A percentile compares a stretch with the other conserved stretches of the same genome.
Evolutionary conservation across 108 stramenopile genomes (phyloP).

Genomic region (Cyclotella cryptica): DNA sequence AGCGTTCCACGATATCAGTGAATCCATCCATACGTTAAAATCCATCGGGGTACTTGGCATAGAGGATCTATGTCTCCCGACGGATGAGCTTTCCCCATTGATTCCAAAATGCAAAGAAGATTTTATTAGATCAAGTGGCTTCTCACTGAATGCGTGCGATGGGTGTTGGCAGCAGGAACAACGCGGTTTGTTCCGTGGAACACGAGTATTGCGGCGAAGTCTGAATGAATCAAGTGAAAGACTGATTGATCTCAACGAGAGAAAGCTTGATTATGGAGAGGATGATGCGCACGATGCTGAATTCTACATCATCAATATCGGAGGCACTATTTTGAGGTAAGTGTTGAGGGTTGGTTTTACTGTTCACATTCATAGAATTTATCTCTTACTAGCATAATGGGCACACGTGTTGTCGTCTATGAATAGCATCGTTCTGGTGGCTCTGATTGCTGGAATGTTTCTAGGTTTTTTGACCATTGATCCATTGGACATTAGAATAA

Average conservation of each 20-base stretch:
- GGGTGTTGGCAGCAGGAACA: background rate
- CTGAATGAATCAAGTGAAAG: background rate
- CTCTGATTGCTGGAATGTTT: slow-evolving; percentile 80
- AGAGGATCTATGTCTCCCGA: background rate
- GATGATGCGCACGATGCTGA: background rate
- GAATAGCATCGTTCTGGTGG: slow-evolving; percentile 69
- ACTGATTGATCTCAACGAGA: background rate
- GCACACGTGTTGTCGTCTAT: background rate
- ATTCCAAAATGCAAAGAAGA: slow-evolving; percentile 1
- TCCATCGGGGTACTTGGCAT: background rate
- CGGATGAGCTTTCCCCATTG: background rate
- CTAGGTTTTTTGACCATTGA: slow-evolving; percentile 87
- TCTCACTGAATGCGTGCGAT: background rate
- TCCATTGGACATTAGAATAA: slow-evolving; percentile 70
- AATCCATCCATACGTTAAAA: background rate
- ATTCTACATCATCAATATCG: slow-evolving; percentile 11
- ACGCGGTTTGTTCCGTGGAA: background rate
- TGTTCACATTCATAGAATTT: too few species aligned
- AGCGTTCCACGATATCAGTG: background rate
- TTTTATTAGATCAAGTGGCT: background rate
- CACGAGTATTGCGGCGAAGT: background rate
- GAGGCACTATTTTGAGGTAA: background rate
- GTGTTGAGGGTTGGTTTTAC: background rate
- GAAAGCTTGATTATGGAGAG: background rate
- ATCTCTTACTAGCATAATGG: background rate